phyloP scores from a whole-genome alignment of 1,139 yeast species.

The Sugiyamaella japonica region DNA sequence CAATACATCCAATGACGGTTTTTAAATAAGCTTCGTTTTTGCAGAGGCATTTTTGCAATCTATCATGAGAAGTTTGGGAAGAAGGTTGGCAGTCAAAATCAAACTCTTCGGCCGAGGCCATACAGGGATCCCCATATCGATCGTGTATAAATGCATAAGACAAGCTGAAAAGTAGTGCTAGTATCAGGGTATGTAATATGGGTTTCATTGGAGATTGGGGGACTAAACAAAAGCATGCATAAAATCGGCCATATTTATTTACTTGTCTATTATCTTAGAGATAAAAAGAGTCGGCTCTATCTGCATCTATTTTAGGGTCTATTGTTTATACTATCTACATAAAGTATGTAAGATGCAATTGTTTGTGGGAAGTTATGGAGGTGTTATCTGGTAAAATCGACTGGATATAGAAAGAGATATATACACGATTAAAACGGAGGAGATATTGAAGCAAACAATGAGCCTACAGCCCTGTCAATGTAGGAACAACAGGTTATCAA shows the following conservation, averaged over 20 bases:
- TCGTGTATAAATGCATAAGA: slow-evolving; percentile 12
- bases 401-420: neutral
- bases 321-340: neutral
- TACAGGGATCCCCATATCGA: slow-evolving; percentile 22
- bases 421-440: no score
- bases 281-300: neutral
- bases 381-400: neutral
- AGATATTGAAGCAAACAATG: neutral
- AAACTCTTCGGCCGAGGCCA: slow-evolving; percentile 16
- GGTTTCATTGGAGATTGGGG: slow-evolving; percentile 3
- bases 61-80: neutral
- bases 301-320: slow-evolving; percentile 7
- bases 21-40: slow-evolving; percentile 15
- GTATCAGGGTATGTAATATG: neutral
- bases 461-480: neutral
- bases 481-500: neutral
- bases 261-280: neutral
- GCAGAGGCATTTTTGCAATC: slow-evolving; percentile 17
- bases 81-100: slow-evolving; percentile 15
- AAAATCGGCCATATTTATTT: neutral
- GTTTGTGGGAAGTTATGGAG: neutral
- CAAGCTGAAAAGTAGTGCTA: neutral
- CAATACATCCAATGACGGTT: slow-evolving; percentile 22
- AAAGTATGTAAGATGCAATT: neutral
- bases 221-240: neutral